phyloP scores from a whole-genome alignment of 2,329 filamentous ascomycete genomes.

The Colletotrichum plurivorum region DNA sequence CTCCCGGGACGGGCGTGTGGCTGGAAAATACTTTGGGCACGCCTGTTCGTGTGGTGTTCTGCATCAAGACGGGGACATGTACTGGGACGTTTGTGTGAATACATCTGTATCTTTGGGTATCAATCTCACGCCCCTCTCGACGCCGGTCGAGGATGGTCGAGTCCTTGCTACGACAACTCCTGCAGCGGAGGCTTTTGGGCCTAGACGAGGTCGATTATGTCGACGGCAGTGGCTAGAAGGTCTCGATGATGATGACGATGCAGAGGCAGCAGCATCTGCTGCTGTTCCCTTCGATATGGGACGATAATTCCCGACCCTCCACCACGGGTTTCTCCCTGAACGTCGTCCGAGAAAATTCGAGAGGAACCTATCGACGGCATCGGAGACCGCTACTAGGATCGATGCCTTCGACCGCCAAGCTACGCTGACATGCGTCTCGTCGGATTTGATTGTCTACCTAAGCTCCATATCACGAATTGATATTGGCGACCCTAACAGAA shows the following conservation, averaged over 20 bases:
- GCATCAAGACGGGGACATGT: too few relatives aligned
- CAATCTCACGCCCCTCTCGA: slow-evolving; percentile 26
- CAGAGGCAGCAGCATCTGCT: neutral
- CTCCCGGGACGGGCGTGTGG: too few relatives aligned
- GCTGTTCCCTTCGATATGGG: neutral
- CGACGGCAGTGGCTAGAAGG: too few relatives aligned
- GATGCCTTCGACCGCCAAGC: too few relatives aligned
- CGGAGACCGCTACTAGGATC: neutral
- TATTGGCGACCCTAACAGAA: too few relatives aligned
- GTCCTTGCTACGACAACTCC: neutral
- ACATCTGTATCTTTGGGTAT: slow-evolving; percentile 11
- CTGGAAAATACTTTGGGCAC: slow-evolving; percentile 1
- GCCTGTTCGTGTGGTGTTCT: too few relatives aligned
- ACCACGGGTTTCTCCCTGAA: neutral
- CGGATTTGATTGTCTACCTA: too few relatives aligned
- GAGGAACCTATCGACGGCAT: slow-evolving; percentile 16
- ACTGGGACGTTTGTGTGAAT: too few relatives aligned
- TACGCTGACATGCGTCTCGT: too few relatives aligned
- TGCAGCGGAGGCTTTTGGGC: slow-evolving; percentile 17
- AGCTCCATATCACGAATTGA: too few relatives aligned
- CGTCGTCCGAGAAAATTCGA: neutral
- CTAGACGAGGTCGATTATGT: neutral
- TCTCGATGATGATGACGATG: too few relatives aligned
- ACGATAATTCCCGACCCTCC: slow-evolving; percentile 36
- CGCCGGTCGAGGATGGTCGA: neutral